These are phyloP conservation scores for Trichoderma virens DNA, from an alignment of 495 filamentous ascomycete genomes.

Conservation along the genomic window DNA sequence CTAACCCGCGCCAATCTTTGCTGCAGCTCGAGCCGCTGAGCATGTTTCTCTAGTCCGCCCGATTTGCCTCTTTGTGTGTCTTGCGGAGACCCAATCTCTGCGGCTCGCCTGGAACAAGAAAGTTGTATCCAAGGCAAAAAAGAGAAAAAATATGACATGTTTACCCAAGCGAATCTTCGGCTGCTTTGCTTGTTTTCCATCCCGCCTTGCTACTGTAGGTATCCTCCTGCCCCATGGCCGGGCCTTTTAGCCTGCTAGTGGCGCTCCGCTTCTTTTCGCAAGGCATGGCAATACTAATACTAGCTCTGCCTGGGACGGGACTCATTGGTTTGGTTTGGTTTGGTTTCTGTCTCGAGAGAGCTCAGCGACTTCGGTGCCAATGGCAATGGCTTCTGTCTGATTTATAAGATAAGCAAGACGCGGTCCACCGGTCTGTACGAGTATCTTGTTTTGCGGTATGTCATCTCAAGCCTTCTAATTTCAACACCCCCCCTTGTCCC, in stretches of 20 bases:
- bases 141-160: too few species aligned
- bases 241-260: not conserved
- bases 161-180: too few species aligned
- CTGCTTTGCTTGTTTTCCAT: too few species aligned
- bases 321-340: too few species aligned
- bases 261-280: not conserved
- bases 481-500: not conserved
- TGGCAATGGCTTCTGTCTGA: too few species aligned
- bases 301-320: not conserved
- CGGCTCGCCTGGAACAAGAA: too few species aligned
- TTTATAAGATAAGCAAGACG: too few species aligned
- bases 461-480: not conserved
- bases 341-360: not conserved
- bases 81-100: not conserved
- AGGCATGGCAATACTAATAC: constrained; percentile 3
- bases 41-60: not conserved
- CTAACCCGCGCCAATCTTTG: not conserved
- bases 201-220: too few species aligned
- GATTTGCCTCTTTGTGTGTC: not conserved
- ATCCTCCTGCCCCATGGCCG: not conserved
- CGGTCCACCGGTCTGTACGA: too few species aligned
- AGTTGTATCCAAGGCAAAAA: too few species aligned
- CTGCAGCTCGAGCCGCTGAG: not conserved
- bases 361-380: not conserved
- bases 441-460: not conserved